Conservation (phyloP, 352 stramenopile genomes). For the Aphanomyces invadans region DNA sequence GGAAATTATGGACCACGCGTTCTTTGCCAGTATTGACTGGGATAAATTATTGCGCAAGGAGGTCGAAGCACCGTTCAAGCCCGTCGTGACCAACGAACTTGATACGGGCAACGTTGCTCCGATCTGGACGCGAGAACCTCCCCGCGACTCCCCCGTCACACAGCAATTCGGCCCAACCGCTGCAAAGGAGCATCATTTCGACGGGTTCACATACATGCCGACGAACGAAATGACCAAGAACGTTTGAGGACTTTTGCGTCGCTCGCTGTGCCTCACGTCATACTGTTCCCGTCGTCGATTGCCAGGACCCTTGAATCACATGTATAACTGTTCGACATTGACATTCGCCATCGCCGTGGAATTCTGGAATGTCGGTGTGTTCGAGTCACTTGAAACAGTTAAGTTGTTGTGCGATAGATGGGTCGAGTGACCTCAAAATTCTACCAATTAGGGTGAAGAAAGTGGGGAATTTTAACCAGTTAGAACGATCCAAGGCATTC, state of each 20-base stretch:
- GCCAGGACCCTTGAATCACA: too few species aligned
- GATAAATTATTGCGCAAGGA: constrained; percentile 73
- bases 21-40: constrained; percentile 83
- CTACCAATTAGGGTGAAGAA: neutral
- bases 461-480: neutral
- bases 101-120: constrained; percentile 84
- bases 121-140: constrained; percentile 78
- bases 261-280: neutral
- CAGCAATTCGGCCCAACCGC: constrained; percentile 77
- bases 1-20: constrained; percentile 86
- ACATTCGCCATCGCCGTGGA: too few species aligned
- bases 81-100: constrained; percentile 69
- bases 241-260: neutral
- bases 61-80: constrained; percentile 82
- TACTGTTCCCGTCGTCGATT: neutral
- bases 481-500: neutral
- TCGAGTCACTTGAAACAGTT: neutral
- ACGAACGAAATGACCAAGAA: constrained; percentile 26
- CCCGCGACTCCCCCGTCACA: constrained; percentile 82
- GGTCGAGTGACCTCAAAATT: neutral
- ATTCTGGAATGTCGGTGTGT: neutral
- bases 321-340: too few species aligned
- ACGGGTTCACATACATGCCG: constrained; percentile 91
- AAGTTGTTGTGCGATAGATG: neutral
- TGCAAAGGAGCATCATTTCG: constrained; percentile 82